Evolutionary conservation across 352 stramenopile species (phyloP), one percentile per base, ranked within the genome.

Genomic region (Globisporangium lucens): DNA sequence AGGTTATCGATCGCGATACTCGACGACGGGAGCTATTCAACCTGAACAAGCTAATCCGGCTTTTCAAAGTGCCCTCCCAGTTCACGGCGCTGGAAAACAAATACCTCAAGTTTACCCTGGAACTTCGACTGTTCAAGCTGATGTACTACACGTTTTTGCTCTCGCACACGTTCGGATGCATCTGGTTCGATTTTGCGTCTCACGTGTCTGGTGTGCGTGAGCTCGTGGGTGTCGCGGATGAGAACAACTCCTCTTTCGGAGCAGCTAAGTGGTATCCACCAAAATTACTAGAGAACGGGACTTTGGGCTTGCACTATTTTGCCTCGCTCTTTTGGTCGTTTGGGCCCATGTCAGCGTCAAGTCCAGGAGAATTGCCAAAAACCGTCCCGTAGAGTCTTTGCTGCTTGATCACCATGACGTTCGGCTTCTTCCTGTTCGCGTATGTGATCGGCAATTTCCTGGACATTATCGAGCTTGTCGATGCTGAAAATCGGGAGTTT

Each of bases 391-490:
- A 93, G 61, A 80, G 77, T 49, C 46, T 89, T 3, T 90, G 85
- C 61, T 87, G 66, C 41, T 75, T 88, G 0, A 61, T 81, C 8
- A 89, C 81, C 1, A 85, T 90, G 65, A 91, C 82, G 0, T 76
- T 64, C 8, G 85, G 85, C 0, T 90, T 93, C 35, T 93, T 91
- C 49, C 67, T 90, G 5, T 87, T 93, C 41, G 81, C 85, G 12
- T 91, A 93, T 33, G 79, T 93, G 6, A 75, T 93, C 30, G 85
- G 85, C 5, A 93, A 93, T 55, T 83, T 93, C 33, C 69, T 77
- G 0, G 82, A 93, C 55, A 83, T 83, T 1, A 88, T 87, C 12
- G 78, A 89, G n/a, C 72, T 91, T n/a, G 79, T 85, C 61, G 79
- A 90, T 30, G 81, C 76, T 1, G 82, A 89, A 41, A 89, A 90